phyloP scores from a whole-genome alignment of 768 basidiomycete genomes.

The Candolleomyces eurysporus region DNA sequence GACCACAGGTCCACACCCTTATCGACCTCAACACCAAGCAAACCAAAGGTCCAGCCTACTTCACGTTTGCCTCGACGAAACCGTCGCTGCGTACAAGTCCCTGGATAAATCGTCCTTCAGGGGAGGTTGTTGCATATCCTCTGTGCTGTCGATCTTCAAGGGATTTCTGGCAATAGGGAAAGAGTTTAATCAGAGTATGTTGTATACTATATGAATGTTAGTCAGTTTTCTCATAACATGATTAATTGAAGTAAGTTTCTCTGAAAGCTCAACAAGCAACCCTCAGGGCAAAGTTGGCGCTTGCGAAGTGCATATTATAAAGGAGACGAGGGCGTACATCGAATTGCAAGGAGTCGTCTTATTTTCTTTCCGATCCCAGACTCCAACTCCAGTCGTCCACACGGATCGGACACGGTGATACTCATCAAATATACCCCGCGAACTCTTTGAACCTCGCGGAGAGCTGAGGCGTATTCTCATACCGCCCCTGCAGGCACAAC shows the following conservation, averaged over 20 bases:
- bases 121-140: constrained; percentile 90
- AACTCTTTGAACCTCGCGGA: constrained; percentile 78
- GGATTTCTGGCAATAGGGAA: constrained; percentile 42
- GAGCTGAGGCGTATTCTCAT: constrained; percentile 68
- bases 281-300: constrained; percentile 89
- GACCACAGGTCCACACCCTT: constrained; percentile 50
- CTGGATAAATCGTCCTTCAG: constrained; percentile 84
- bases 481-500: constrained; percentile 87
- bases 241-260: constrained; percentile 20
- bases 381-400: constrained; percentile 10
- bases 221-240: constrained; percentile 27
- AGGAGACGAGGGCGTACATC: constrained; percentile 90
- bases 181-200: constrained; percentile 89
- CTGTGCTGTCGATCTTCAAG: constrained; percentile 70
- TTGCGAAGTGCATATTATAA: constrained; percentile 97
- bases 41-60: constrained; percentile 51
- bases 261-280: constrained; percentile 40
- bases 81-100: constrained; percentile 67
- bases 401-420: constrained; percentile 73
- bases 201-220: constrained; percentile 99
- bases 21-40: constrained; percentile 43
- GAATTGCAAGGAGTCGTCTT: constrained; percentile 71
- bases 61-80: constrained; percentile 42
- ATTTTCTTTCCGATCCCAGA: constrained; percentile 50
- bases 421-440: constrained; percentile 94